Base-by-base conservation (phyloP, 495 filamentous ascomycete species). In the Podospora sp. region DNA sequence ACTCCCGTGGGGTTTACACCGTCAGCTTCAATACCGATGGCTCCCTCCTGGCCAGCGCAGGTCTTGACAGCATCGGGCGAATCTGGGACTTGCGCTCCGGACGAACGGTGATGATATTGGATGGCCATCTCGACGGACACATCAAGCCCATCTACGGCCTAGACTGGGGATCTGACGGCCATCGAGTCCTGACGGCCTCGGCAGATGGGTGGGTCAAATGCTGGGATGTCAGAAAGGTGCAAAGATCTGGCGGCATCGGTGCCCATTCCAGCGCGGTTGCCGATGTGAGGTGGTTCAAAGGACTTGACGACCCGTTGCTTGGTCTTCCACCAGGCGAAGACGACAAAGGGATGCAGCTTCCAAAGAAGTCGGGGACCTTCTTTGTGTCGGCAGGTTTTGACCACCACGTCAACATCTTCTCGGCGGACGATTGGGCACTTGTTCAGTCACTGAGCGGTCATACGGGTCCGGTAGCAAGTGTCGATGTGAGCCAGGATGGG, bases 41-140 rank as follows among this genome's bases (percentile, higher is more conserved):
- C 3, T 95, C 92, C 6, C 84, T 99, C 1, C 81, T 98, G 16
- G 95, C 93, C 0, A 94, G 89, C 76, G 96, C 89, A 26, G 95
- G 95, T 0, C 80, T 97, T 51, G 95, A 99, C 77, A 97, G 93
- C 66, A 94, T 96, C 55, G 95, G 95, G 1, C 86, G 96, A 4
- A 90, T 99, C 65, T 99, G 96, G 96, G 95, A 99, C 78, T 72
- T 98, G n/a, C 86, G 95, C 22, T 95, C 93, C 0, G 95, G 95
- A 16, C 86, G 95, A 40, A 97, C 93, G 0, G 91, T 97, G 68
- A 98, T 97, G 93, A 91, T 97, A 62, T 84, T 99, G 5, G 93
- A 98, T 70, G 85, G 84, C 3, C 82, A 86, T 69, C 67, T 97
- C 26, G 92, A 98, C 72, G 92, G 91, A 2, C 94, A 97, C 71